Percentiles rank a stretch among this genome's conserved stretches.
Conservation (phyloP, 805 yeast genomes). For the Ogataea salicorniae region DNA sequence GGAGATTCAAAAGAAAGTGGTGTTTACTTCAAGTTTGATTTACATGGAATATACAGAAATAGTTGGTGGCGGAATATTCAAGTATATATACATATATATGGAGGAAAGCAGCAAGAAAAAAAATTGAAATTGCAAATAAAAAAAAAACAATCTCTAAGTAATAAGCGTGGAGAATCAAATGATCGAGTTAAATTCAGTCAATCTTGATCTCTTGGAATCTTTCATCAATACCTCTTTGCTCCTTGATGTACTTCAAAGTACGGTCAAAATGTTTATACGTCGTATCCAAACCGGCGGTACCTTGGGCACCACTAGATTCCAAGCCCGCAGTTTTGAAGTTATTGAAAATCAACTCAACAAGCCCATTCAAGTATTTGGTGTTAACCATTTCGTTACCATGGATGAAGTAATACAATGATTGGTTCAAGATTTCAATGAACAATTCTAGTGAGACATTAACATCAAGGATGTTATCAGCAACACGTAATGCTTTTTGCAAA, state of each 20-base stretch:
- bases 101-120: too few relatives aligned
- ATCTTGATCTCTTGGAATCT: slow-evolving; percentile 50
- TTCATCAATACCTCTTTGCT: slow-evolving; percentile 66
- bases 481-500: slow-evolving; percentile 78
- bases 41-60: too few relatives aligned
- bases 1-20: too few relatives aligned
- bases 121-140: neutral
- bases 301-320: neutral
- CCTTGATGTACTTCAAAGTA: slow-evolving; percentile 62
- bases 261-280: slow-evolving; percentile 60
- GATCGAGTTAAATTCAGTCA: neutral
- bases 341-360: slow-evolving; percentile 74
- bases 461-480: slow-evolving; percentile 94
- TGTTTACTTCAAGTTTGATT: too few relatives aligned
- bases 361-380: slow-evolving; percentile 72
- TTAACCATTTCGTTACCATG: slow-evolving; percentile 73
- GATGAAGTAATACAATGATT: slow-evolving; percentile 78
- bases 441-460: slow-evolving; percentile 65
- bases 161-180: too few relatives aligned
- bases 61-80: too few relatives aligned
- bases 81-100: too few relatives aligned
- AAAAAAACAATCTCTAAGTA: neutral
- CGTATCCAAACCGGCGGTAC: slow-evolving; percentile 20
- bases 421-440: slow-evolving; percentile 84
- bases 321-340: slow-evolving; percentile 40